Base-by-base conservation (phyloP, 768 basidiomycete species). In the Mrakia frigida region DNA sequence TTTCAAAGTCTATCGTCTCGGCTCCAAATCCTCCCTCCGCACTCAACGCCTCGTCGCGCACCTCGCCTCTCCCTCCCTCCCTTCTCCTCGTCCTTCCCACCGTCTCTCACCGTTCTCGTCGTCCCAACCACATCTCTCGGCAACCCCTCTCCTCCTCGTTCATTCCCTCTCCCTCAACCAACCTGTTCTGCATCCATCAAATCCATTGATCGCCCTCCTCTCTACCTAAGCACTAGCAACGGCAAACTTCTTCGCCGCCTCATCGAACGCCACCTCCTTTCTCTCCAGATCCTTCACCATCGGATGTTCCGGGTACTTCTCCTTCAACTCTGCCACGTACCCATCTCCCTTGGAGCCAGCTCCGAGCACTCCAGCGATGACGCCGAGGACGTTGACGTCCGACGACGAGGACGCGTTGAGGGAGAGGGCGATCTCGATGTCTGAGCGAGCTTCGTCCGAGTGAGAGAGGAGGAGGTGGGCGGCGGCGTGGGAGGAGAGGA, bases 381-480 rank as follows among this genome's bases (percentile, higher is more conserved):
- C 65, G 25, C 65, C 65, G 18, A 68, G 37, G 35, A 68, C 21
- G 25, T 39, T 25, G 2, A 68, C 65, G 63, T 65, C 37, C 16
- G 63, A 33, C 33, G 33, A 2, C 2, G n/a, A 10, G 28, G 31
- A 18, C 21, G 63, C 18, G 11, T 43, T 43, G 33, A 68, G 35
- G 39, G 9, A 33, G 50, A 80, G 60, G 18, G 82, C 83, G 61
- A 82, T 80, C 9, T 79, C 46, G 61, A 84, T 80, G 79, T 84
- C 83, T n/a, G 81, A 81, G 69, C 82, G 81, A 16, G 83, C 83
- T 70, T 84, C 83, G 33, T 84, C 83, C 0, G 81, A 75, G 74
- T 84, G 83, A 3, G 81, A 80, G 3, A 84, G 78, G 9, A 84
- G 76, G 14, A 82, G 61, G 75, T 84, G 83, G 2, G 83, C 81